phyloP scores from a whole-genome alignment of 2,329 filamentous ascomycete genomes.

The Paramyrothecium roridum region DNA sequence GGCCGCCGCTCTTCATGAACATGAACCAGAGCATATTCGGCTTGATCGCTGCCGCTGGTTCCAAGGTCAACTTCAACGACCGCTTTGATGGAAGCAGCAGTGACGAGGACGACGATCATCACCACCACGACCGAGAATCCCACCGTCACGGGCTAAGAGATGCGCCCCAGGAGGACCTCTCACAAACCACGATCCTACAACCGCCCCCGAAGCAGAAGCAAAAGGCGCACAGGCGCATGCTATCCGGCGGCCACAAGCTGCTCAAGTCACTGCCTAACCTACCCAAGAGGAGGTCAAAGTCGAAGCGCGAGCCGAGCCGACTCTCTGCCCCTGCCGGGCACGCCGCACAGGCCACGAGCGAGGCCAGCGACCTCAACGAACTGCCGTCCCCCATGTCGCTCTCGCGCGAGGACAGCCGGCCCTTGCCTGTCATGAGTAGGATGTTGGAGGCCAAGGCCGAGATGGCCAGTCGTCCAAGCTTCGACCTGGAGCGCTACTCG shows the following conservation, averaged over 20 bases:
- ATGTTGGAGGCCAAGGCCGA: slow-evolving; percentile 72
- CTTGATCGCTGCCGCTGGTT: slow-evolving; percentile 84
- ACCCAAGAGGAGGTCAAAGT: slow-evolving; percentile 40
- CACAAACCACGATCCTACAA: slow-evolving; percentile 39
- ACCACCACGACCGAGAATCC: slow-evolving; percentile 18
- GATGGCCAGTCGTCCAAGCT: slow-evolving; percentile 56
- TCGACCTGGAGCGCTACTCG: slow-evolving; percentile 47
- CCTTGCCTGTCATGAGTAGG: slow-evolving; percentile 71
- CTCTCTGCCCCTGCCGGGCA: slow-evolving; percentile 33
- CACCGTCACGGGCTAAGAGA: slow-evolving; percentile 25
- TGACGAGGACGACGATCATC: slow-evolving; percentile 66
- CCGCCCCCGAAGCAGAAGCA: slow-evolving; percentile 25
- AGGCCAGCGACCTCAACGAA: slow-evolving; percentile 17
- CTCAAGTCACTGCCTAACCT: slow-evolving; percentile 64
- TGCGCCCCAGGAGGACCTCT: slow-evolving; percentile 34
- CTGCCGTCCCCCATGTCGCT: slow-evolving; percentile 15
- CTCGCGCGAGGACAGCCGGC: slow-evolving; percentile 34
- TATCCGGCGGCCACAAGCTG: slow-evolving; percentile 65
- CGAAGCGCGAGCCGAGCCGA: slow-evolving; percentile 38
- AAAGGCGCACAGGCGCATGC: slow-evolving; percentile 50
- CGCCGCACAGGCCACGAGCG: slow-evolving; percentile 17
- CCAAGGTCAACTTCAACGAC: slow-evolving; percentile 75
- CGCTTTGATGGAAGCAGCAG: slow-evolving; percentile 77
- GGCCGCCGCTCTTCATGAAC: slow-evolving; percentile 57
- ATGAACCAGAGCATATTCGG: slow-evolving; percentile 96